These are phyloP conservation scores for Olyra latifolia DNA, from an alignment of 176 grass and related monocot genomes.

Conservation along the genomic window DNA sequence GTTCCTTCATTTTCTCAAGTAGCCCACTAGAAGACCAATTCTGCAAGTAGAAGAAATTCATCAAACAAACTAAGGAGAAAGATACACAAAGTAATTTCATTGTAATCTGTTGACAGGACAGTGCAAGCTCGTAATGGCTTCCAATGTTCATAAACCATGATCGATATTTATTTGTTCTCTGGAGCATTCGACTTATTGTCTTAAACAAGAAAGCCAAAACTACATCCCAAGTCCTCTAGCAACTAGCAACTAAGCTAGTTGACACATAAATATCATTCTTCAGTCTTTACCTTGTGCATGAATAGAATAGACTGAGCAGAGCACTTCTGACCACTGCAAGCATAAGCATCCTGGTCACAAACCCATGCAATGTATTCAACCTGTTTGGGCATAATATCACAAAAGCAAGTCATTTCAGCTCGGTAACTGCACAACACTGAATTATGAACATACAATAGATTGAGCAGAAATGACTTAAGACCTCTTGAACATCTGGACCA, in stretches of 20 bases:
- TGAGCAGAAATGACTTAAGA: constrained; percentile 24
- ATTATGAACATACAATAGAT: neutral
- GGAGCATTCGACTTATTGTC: neutral
- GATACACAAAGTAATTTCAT: neutral
- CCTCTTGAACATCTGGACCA: constrained; percentile 98
- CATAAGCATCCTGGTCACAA: constrained; percentile 99
- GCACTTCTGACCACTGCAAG: constrained; percentile 97
- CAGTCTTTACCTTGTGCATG: constrained; percentile 77
- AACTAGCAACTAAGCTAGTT: neutral
- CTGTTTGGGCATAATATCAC: constrained; percentile 42
- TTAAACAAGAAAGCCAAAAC: neutral
- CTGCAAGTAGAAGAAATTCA: constrained; percentile 54
- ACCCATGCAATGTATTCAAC: constrained; percentile 97
- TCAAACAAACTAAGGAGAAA: constrained; percentile 12
- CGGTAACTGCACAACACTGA: neutral
- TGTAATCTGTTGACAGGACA: constrained; percentile 1
- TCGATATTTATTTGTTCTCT: neutral
- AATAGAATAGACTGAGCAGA: constrained; percentile 97
- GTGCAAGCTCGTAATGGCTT: neutral
- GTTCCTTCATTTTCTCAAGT: constrained; percentile 77
- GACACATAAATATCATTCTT: neutral
- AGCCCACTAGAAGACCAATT: constrained; percentile 84
- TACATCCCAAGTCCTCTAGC: neutral
- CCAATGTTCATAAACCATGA: neutral
- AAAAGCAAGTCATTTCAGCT: constrained; percentile 34